Base-by-base conservation (phyloP, 352 stramenopile genomes). In the Phytophthora pini region DNA sequence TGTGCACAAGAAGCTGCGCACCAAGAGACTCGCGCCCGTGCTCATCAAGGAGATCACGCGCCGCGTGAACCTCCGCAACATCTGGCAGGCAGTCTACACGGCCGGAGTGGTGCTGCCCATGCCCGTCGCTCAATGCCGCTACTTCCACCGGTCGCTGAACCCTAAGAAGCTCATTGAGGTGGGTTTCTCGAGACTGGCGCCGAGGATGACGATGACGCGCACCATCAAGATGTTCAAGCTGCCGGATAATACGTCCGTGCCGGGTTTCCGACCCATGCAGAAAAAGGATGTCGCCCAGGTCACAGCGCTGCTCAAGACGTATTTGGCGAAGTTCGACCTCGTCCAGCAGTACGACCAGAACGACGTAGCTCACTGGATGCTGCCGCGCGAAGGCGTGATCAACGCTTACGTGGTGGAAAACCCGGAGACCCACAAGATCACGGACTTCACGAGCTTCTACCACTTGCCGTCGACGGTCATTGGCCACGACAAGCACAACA, bases 31-130 rank as follows among this genome's bases (percentile, higher is more conserved):
- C 4, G 98, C 98, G 22, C 98, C 98, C 0, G 97, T 99, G 43
- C 82, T 99, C 0, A 99, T 99, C 76, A 99, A 99, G 83, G 98
- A 99, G 76, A 97, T 99, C 53, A 99, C 98, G 22, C 87, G 98
- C 11, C 80, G 97, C 13, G 98, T 99, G 8, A 99, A 99, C 79
- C 68, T 98, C 32, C 90, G 71, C 22, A 61, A 96, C 66, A 80
- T 97, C 20, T 97, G 88, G 88, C 97, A 99, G 78, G 98, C 98
- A 5, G 97, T 99, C 9, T 99, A 99, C 84, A 99, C 98, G 32
- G 98, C 98, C 0, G 98, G 98, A 15, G 96, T 99, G 6, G 86
- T 98, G 44, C 80, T 99, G 46, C 98, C 98, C 0, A 98, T 97
- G 71, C 97, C 98, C 9, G 86, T 99, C 13, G 87, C 96, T 10